Base-by-base conservation (phyloP, 2,329 filamentous ascomycete genomes). In the Verticillium nubilum region DNA sequence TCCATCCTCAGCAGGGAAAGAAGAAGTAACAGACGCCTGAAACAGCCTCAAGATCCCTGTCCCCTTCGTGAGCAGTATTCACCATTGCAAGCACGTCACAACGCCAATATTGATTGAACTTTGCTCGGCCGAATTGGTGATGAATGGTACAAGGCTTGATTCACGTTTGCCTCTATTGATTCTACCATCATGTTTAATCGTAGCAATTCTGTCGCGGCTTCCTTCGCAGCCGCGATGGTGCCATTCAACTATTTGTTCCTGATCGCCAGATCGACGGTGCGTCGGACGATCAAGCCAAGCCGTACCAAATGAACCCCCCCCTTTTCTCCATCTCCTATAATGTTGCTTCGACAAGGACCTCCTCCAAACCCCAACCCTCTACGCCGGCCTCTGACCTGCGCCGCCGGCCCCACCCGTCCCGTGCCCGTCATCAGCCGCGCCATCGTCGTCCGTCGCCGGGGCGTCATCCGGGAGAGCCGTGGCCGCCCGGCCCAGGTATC, bases 261-360 rank as follows among this genome's bases (percentile, higher is more conserved):
- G 33, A 60, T 56, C 5, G 57, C 53, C 58, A 64, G 61, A 57
- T 64, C 57, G 37, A 58, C 65, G 19, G 53, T 23, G 37, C 58
- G 56, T 59, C 58, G 64, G 60, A 33, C 50, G 62, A 55, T 25
- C n/a, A 23, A 7, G 9, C 29, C 29, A 7, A 31, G 29, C 9
- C 29, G 29, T 10, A 31, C 29, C 29, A 31, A 31, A 31, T 31
- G 29, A 31, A 31, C 2, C 5, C 29, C 4, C 29, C 29, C n/a
- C n/a, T n/a, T n/a, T n/a, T n/a, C n/a, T n/a, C n/a, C n/a, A n/a
- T n/a, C n/a, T n/a, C n/a, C n/a, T n/a, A n/a, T n/a, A n/a, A n/a
- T n/a, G 35, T 42, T 12, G 35, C 12, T 42, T 42, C 35, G n/a
- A 12, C n/a, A n/a, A n/a, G n/a, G n/a, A n/a, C n/a, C n/a, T n/a